These are phyloP conservation scores for Pyricularia sp. DNA, from an alignment of 2,329 filamentous ascomycete species.

Conservation along the genomic window DNA sequence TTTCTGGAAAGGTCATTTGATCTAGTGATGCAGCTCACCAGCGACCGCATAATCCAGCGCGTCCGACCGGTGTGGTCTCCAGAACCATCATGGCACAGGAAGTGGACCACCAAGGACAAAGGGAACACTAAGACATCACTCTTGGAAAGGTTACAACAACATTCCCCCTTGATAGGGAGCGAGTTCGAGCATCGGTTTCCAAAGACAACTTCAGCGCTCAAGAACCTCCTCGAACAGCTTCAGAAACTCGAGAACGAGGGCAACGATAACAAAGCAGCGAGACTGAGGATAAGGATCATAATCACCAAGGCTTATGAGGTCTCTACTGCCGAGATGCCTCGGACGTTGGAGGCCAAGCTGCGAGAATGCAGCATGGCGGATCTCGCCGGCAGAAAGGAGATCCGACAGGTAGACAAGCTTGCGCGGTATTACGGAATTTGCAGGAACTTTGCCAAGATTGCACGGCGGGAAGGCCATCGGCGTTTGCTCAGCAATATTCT, in stretches of 20 bases:
- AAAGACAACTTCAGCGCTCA: not conserved
- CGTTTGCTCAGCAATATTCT: not conserved
- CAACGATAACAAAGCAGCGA: not conserved
- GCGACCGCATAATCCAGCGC: no score
- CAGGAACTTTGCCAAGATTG: constrained; percentile 2
- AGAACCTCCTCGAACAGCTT: not conserved
- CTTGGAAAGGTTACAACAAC: not conserved
- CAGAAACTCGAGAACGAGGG: not conserved
- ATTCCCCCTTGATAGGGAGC: not conserved
- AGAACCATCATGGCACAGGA: no score
- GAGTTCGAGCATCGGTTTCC: not conserved
- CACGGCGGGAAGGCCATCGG: not conserved
- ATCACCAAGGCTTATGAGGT: not conserved
- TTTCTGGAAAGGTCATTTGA: no score
- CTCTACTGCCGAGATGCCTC: not conserved
- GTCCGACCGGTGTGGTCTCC: no score
- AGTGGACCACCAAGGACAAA: no score
- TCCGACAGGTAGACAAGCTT: constrained; percentile 3
- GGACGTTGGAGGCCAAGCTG: not conserved
- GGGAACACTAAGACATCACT: not conserved
- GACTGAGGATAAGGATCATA: not conserved
- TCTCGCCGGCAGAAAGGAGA: not conserved
- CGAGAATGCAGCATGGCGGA: not conserved
- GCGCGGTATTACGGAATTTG: constrained; percentile 2
- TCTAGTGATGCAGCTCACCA: no score